Evolutionary conservation across 2,329 filamentous ascomycete species (phyloP).

Genomic region (Xylaria sp.): DNA sequence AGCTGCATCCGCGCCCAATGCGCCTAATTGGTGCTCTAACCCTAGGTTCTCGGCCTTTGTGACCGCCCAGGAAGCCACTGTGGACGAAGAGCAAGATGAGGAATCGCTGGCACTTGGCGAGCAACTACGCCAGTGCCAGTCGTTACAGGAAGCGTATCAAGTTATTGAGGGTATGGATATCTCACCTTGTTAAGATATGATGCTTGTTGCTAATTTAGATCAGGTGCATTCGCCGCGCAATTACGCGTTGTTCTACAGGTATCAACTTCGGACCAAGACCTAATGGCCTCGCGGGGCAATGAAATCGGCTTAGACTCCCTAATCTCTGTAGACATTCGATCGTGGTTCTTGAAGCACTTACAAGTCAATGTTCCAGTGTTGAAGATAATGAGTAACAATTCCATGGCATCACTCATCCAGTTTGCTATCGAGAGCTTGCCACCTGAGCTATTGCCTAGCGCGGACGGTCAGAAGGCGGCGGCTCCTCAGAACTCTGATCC

Average conservation of each 20-base stretch:
- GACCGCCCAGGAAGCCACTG: neutral
- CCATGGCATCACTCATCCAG: neutral
- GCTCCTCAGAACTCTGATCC: neutral
- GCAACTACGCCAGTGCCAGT: neutral
- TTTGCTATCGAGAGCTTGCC: neutral
- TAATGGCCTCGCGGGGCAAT: neutral
- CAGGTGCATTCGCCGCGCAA: conserved; percentile 1
- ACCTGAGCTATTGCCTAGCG: neutral
- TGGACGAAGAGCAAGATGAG: conserved; percentile 14
- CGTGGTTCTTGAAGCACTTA: neutral
- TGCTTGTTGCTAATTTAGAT: neutral
- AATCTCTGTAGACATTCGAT: neutral
- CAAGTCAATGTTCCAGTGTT: neutral
- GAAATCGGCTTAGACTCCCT: neutral
- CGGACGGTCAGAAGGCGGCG: neutral
- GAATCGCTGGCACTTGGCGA: neutral
- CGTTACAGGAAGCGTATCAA: neutral
- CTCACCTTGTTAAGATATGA: neutral
- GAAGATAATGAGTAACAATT: conserved; percentile 2
- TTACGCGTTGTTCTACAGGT: neutral
- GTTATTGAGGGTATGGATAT: neutral
- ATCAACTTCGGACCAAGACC: neutral
- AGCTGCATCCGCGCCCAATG: neutral
- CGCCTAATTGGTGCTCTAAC: neutral
- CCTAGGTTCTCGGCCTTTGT: conserved; percentile 8